Evolutionary conservation across 2,329 filamentous ascomycete genomes (phyloP), one percentile per base, ranked within the genome.

Genomic region (Clarireedia sp.): DNA sequence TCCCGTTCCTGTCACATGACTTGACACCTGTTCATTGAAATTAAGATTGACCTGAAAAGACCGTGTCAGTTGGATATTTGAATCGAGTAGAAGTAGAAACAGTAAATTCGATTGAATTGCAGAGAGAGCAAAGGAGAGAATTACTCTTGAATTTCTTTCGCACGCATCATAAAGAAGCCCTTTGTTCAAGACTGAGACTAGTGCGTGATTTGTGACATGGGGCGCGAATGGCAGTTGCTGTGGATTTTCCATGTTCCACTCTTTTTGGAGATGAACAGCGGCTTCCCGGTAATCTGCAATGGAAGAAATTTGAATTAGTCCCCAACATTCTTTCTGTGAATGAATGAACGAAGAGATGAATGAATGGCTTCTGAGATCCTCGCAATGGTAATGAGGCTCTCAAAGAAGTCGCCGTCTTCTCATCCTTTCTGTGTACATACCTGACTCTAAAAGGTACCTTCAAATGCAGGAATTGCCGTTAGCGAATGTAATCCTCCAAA

Each of bases 231-330:
- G 74, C 60, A 86, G 79, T 58, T 83, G 51, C 68, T 85, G 80
- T 64, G 82, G 82, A 70, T 80, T 75, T 65, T 76, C 73, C 61
- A 83, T 73, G 70, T 82, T 78, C 82, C 82, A 86, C 73, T 86
- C 82, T 68, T 85, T 84, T 66, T 85, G 81, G 63, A 86, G 80
- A 68, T 83, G 83, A 71, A 80, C 78, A 54, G 82, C 82, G 44
- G 82, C 83, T 69, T 85, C 82, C 71, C 79, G 78, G 73, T 83
- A 86, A 74, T 84, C 82, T 85, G 73, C 47, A 48, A 21, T 36
- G 16, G 23, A 19, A 46, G 6, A 33, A 52, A 40, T 47, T 48
- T 19, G 46, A 41, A 45, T 60, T 51, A 58, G 54, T 60, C 33
- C 43, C 29, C 29, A 33, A 33, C 29, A 12, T 33, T 3, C 9